Percentiles rank a stretch among this genome's conserved stretches.
These are phyloP conservation scores for Apiotrichum sp. DNA, from an alignment of 1,284 basidiomycete genomes.

Conservation along the genomic window DNA sequence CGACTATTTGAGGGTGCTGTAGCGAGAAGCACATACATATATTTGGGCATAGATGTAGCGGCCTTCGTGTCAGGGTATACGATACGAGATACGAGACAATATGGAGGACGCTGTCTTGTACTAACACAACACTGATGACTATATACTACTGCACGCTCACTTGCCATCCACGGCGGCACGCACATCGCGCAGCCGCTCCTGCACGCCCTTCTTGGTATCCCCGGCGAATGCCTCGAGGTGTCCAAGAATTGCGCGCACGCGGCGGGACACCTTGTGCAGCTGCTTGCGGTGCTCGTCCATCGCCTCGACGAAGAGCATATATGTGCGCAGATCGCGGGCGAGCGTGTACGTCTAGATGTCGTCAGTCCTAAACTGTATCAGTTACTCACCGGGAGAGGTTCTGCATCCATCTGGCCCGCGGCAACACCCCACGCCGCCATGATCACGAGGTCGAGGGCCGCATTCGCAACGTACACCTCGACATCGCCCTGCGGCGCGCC, in stretches of 20 bases:
- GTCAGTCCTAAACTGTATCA: background rate
- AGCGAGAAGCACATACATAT: background rate
- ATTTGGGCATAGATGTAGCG: background rate
- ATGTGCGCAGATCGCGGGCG: conserved; percentile 44
- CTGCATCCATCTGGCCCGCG: conserved; percentile 28
- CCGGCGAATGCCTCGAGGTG: conserved; percentile 30
- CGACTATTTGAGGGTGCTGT: too few relatives aligned
- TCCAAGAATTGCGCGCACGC: conserved; percentile 25
- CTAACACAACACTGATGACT: background rate
- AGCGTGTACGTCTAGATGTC: conserved; percentile 43
- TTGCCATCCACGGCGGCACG: conserved; percentile 20
- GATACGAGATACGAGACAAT: too few relatives aligned
- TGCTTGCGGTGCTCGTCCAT: conserved; percentile 18
- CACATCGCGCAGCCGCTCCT: conserved; percentile 31
- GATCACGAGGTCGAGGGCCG: conserved; percentile 44
- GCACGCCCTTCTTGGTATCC: conserved; percentile 35
- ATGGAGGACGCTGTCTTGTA: background rate
- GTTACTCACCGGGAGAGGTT: conserved; percentile 38
- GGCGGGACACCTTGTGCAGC: conserved; percentile 21
- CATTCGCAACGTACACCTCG: conserved; percentile 46
- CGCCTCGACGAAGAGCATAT: conserved; percentile 29
- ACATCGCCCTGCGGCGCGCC: conserved; percentile 38
- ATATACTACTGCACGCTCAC: background rate
- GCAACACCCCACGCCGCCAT: conserved; percentile 42
- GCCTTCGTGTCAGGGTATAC: background rate